These are phyloP conservation scores for Extremus antarcticus DNA, from an alignment of 495 filamentous ascomycete species.

Conservation along the genomic window DNA sequence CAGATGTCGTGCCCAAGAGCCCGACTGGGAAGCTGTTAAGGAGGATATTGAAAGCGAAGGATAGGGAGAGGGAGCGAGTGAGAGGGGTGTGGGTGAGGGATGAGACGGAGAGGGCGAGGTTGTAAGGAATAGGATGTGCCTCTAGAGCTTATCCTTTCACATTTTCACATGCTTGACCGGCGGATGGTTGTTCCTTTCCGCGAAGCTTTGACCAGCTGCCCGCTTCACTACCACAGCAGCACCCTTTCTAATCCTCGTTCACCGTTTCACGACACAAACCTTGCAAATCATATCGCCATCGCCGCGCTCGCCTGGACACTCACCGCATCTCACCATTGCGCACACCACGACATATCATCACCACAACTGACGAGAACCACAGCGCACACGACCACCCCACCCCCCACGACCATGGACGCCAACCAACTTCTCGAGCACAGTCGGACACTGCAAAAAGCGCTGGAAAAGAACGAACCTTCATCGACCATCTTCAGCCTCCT, in stretches of 20 bases:
- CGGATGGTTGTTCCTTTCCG: not conserved
- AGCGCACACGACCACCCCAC: not conserved
- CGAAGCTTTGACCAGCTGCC: not conserved
- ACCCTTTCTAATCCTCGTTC: not conserved
- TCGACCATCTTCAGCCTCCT: conserved; percentile 56
- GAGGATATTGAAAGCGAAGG: conserved; percentile 33
- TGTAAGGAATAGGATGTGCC: conserved; percentile 19
- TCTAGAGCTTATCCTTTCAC: not conserved
- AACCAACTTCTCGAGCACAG: conserved; percentile 65
- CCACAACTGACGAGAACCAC: too few relatives aligned
- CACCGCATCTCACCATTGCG: too few relatives aligned
- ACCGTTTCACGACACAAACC: not conserved
- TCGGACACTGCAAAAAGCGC: conserved; percentile 65
- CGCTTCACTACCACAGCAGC: not conserved
- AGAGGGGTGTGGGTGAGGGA: conserved; percentile 30
- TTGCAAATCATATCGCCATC: not conserved
- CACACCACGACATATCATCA: too few relatives aligned
- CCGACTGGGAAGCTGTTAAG: conserved; percentile 19
- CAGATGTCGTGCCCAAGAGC: conserved; percentile 59
- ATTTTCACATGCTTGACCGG: too few relatives aligned
- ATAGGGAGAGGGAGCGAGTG: conserved; percentile 25
- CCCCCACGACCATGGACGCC: conserved; percentile 51
- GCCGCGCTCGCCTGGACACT: not conserved
- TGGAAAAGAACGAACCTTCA: conserved; percentile 54
- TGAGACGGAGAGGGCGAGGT: conserved; percentile 29